Percentiles rank a stretch among this genome's conserved stretches.
phyloP scores from a whole-genome alignment of 805 yeast genomes.

The Saturnispora hagleri region DNA sequence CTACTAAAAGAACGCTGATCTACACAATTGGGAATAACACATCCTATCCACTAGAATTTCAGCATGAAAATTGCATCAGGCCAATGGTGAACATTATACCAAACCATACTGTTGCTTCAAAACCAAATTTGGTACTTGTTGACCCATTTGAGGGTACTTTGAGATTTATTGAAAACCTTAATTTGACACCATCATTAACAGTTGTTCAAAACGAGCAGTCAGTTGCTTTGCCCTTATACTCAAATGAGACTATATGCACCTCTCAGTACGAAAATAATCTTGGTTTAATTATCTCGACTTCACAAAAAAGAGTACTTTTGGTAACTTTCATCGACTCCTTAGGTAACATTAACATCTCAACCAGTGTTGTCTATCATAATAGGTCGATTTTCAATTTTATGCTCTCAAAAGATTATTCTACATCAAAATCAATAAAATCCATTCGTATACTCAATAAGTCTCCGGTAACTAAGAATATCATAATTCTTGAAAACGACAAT shows the following conservation, averaged over 20 bases:
- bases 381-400: conserved; percentile 11
- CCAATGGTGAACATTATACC: conserved; percentile 51
- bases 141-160: conserved; percentile 50
- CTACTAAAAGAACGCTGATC: conserved; percentile 44
- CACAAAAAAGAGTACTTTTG: conserved; percentile 55
- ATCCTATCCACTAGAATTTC: conserved; percentile 51
- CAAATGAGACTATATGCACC: conserved; percentile 47
- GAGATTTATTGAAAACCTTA: conserved; percentile 66
- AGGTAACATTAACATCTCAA: conserved; percentile 43
- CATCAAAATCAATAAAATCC: conserved; percentile 43
- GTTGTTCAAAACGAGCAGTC: conserved; percentile 26
- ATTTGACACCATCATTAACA: conserved; percentile 52
- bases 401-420: conserved; percentile 15
- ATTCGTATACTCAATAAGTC: conserved; percentile 39
- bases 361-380: conserved; percentile 16
- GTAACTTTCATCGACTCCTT: conserved; percentile 56
- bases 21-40: conserved; percentile 59
- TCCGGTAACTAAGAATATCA: conserved; percentile 33
- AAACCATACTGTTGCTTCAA: conserved; percentile 36
- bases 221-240: conserved; percentile 33
- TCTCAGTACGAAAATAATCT: conserved; percentile 62
- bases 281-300: conserved; percentile 65
- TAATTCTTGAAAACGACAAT: conserved; percentile 40
- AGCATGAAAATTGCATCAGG: conserved; percentile 23
- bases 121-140: conserved; percentile 66